Base-by-base conservation (phyloP, 352 stramenopile genomes). In the Globisporangium rhizosaccharum region DNA sequence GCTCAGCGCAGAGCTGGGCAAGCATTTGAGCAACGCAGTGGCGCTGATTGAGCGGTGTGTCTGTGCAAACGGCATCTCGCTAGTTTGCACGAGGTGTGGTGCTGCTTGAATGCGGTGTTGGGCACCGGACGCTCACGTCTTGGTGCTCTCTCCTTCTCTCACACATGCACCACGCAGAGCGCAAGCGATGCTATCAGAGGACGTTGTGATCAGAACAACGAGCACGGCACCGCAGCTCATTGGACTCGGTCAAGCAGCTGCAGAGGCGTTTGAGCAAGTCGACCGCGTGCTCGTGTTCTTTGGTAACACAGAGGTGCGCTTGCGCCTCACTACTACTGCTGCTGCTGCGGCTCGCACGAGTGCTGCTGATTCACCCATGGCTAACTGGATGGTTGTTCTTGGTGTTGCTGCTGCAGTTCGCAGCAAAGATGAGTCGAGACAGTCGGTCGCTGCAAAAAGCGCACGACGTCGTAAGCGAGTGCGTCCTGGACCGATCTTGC, bases 271-370 rank as follows among this genome's bases (percentile, higher is more conserved):
- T 44, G 52, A 76, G 42, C 65, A 53, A 25, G 65, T 79, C 23
- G 70, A 73, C 45, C 51, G 56, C 20, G 70, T 75, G 9, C 65
- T 82, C 15, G 49, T 26, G 6, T 79, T 82, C 48, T 68, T 82
- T 17, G 70, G 75, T 41, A 62, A 60, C 53, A 66, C 68, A 6
- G 67, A 79, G 69, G 72, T 56, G 33, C 53, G 44, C 8, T 10
- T 6, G 6, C 17, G 17, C 17, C 3, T 1, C 39, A 3, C 25
- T 7, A 20, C 12, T 48, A 10, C 5, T 20, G 18, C 14, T 33
- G n/a, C 20, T 26, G n/a, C 8, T 42, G 37, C 4, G n/a, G 11
- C 26, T 26, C 18, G 48, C 23, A 4, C 0, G 44, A 33, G 17
- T 41, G 28, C 50, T 41, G 12, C 3, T 36, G 10, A 12, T 41